These are phyloP conservation scores for Megacollybia marginata DNA, from an alignment of 768 basidiomycete genomes.

Conservation along the genomic window DNA sequence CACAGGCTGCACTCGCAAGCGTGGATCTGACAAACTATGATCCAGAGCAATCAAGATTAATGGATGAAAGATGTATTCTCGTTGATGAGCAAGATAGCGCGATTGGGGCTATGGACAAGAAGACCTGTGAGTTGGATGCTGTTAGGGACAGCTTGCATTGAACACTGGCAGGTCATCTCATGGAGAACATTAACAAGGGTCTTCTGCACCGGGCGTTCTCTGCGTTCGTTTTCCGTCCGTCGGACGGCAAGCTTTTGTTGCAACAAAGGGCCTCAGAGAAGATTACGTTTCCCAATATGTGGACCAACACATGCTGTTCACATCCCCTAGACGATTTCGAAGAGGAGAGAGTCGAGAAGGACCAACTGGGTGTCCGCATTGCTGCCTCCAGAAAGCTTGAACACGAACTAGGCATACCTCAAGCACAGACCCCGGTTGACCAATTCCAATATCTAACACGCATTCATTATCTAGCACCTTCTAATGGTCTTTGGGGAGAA, in stretches of 20 bases:
- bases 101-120: slow-evolving; percentile 89
- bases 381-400: slow-evolving; percentile 96
- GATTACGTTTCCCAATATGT: slow-evolving; percentile 99
- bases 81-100: slow-evolving; percentile 83
- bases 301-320: slow-evolving; percentile 99
- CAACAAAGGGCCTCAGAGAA: slow-evolving; percentile 97
- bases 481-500: slow-evolving; percentile 91
- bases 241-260: slow-evolving; percentile 86
- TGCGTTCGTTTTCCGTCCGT: slow-evolving; percentile 91
- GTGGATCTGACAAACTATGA: slow-evolving; percentile 84
- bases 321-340: slow-evolving; percentile 93
- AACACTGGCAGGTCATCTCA: slow-evolving; percentile 71
- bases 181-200: slow-evolving; percentile 93
- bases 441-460: slow-evolving; percentile 91
- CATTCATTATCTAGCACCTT: slow-evolving; percentile 96
- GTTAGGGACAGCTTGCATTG: not conserved
- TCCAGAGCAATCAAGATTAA: slow-evolving; percentile 85
- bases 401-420: slow-evolving; percentile 93
- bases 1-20: slow-evolving; percentile 56
- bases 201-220: slow-evolving; percentile 97
- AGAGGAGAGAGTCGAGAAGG: slow-evolving; percentile 66
- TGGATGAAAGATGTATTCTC: slow-evolving; percentile 94
- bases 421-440: slow-evolving; percentile 66
- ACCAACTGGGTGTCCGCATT: slow-evolving; percentile 75
- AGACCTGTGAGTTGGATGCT: slow-evolving; percentile 63